Evolutionary conservation across 768 basidiomycete genomes (phyloP).

Genomic region (Boletus rubropictus): DNA sequence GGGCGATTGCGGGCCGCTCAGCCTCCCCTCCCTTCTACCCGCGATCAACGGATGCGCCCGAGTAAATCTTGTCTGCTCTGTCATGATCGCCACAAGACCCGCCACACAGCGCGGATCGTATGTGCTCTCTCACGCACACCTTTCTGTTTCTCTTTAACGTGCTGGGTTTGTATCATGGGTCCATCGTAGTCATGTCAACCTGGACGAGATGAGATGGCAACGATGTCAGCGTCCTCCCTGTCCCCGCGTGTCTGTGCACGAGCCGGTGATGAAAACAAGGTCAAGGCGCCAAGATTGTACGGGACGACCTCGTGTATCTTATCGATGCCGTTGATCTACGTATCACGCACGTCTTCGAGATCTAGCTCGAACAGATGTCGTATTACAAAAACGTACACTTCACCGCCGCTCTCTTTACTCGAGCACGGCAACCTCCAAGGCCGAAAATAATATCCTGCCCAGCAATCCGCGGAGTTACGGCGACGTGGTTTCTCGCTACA

Average conservation of each 20-base stretch:
- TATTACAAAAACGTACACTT: constrained; percentile 7
- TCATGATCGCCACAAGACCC: constrained; percentile 16
- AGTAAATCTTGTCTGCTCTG: neutral
- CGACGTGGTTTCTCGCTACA: constrained; percentile 6
- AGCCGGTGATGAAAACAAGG: neutral
- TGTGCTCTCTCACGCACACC: neutral
- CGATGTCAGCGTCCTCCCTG: neutral
- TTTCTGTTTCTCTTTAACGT: too few relatives aligned
- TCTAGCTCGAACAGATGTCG: constrained; percentile 5
- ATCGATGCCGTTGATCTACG: constrained; percentile 18
- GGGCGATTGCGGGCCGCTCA: constrained; percentile 15
- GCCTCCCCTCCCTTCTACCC: constrained; percentile 1
- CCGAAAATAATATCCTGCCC: neutral
- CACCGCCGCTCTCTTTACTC: constrained; percentile 5
- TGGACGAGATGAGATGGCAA: neutral
- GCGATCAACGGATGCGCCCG: constrained; percentile 12
- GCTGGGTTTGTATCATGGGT: too few relatives aligned
- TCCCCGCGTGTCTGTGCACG: neutral
- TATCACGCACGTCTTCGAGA: constrained; percentile 10
- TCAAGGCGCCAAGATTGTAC: constrained; percentile 1
- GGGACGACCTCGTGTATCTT: constrained; percentile 16
- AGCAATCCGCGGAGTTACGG: constrained; percentile 30
- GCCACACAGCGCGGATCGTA: neutral
- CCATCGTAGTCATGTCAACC: constrained; percentile 17
- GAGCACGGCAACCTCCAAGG: constrained; percentile 4